phyloP scores from a whole-genome alignment of 176 grass and related monocot genomes.

The Rhynchospora breviuscula region DNA sequence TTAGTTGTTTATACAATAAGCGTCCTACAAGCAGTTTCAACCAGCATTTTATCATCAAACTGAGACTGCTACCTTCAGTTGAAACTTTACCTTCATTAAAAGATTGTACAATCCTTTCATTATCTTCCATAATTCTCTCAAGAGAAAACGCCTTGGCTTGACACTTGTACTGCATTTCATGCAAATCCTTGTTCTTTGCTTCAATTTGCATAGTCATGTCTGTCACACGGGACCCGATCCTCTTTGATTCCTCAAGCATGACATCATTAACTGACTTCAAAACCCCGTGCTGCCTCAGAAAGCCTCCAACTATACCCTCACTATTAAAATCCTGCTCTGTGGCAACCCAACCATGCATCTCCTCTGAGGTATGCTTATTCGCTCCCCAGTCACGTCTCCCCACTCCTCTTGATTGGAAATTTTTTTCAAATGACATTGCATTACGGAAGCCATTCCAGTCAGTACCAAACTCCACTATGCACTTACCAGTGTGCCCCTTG shows the following conservation, averaged over 20 bases:
- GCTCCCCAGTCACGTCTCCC: background rate
- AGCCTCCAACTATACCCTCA: conserved; percentile 32
- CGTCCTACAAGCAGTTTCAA: background rate
- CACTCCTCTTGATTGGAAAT: conserved; percentile 31
- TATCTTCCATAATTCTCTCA: conserved; percentile 43
- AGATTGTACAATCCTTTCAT: conserved; percentile 51
- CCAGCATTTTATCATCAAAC: background rate
- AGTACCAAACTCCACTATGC: conserved; percentile 47
- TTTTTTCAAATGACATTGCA: conserved; percentile 49
- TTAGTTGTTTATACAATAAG: background rate
- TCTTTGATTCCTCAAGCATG: conserved; percentile 36
- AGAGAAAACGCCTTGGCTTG: conserved; percentile 50
- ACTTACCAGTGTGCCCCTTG: conserved; percentile 15
- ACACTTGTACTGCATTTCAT: conserved; percentile 61
- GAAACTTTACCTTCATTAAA: conserved; percentile 49
- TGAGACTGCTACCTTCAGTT: background rate
- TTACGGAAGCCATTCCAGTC: conserved; percentile 64
- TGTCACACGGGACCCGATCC: conserved; percentile 42
- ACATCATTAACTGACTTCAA: conserved; percentile 56
- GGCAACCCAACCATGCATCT: conserved; percentile 68
- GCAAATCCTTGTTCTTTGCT: conserved; percentile 50
- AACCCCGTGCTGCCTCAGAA: conserved; percentile 49
- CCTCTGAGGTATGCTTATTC: background rate
- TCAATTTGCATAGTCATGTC: conserved; percentile 53
- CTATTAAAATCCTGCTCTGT: conserved; percentile 47